Percentiles rank a stretch among this genome's conserved stretches.
phyloP scores from a whole-genome alignment of 805 yeast species.

The Kodamaea leandrae region DNA sequence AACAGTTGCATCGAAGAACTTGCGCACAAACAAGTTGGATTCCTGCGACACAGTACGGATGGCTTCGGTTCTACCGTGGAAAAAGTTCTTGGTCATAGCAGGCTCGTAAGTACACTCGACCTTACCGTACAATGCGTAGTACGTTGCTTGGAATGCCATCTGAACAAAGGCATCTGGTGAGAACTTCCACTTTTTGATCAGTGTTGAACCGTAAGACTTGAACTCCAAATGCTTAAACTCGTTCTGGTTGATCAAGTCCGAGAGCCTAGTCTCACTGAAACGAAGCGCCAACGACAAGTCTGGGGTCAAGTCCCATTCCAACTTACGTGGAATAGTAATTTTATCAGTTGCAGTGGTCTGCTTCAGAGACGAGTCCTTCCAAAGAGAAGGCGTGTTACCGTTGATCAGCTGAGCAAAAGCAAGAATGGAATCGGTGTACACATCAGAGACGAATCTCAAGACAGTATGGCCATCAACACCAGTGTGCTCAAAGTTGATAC shows the following conservation, averaged over 20 bases:
- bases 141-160: constrained; percentile 91
- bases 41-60: constrained; percentile 80
- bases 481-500: constrained; percentile 90
- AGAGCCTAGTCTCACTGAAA: constrained; percentile 85
- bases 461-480: constrained; percentile 97
- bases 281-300: constrained; percentile 77
- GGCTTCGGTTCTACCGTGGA: constrained; percentile 93
- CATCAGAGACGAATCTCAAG: constrained; percentile 80
- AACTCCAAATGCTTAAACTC: constrained; percentile 82
- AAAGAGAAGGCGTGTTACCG: constrained; percentile 67
- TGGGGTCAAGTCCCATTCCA: constrained; percentile 81
- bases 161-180: constrained; percentile 95
- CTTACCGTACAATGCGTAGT: constrained; percentile 87
- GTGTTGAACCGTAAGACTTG: constrained; percentile 66
- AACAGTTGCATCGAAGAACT: constrained; percentile 68
- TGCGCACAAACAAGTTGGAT: constrained; percentile 77
- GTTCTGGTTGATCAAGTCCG: constrained; percentile 85
- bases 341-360: constrained; percentile 31
- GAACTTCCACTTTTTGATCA: constrained; percentile 78
- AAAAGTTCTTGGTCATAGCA: constrained; percentile 86
- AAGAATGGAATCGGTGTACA: constrained; percentile 85
- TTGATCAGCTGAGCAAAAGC: constrained; percentile 84
- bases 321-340: constrained; percentile 73
- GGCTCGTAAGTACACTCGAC: constrained; percentile 95
- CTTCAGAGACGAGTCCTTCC: constrained; percentile 39